phyloP scores from a whole-genome alignment of 73 alveolate species.

The Tetrahymena thermophila region DNA sequence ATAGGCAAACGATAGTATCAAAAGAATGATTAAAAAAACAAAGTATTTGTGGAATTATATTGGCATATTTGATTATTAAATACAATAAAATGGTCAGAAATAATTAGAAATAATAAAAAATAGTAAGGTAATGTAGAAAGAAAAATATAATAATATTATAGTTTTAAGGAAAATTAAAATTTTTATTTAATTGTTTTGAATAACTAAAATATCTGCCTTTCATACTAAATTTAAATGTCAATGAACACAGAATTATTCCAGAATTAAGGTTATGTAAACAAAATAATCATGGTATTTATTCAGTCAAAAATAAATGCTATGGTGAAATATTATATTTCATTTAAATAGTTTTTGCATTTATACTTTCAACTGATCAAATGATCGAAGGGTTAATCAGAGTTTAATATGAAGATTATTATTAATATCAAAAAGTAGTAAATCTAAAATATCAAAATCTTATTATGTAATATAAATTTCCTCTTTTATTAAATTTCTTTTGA shows the following conservation, averaged over 20 bases:
- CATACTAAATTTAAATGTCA: background rate
- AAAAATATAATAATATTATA: no score
- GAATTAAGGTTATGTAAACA: no score
- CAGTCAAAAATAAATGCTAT: background rate
- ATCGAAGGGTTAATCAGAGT: background rate
- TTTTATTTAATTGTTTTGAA: no score
- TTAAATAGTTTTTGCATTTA: background rate
- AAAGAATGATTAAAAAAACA: no score
- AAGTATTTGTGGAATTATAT: background rate
- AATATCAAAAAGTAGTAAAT: background rate
- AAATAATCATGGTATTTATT: background rate
- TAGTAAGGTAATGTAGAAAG: background rate
- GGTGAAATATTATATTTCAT: background rate
- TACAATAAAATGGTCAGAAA: background rate
- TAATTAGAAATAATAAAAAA: background rate
- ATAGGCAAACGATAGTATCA: no score
- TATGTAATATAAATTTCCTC: background rate
- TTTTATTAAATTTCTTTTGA: no score
- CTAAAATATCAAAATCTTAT: background rate
- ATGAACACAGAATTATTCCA: background rate
- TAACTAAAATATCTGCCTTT: background rate
- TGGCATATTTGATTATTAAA: no score
- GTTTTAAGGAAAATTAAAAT: background rate
- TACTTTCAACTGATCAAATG: background rate
- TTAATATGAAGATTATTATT: background rate